phyloP scores from a whole-genome alignment of 83 land plant species.

The Isoetes engelmannii region DNA sequence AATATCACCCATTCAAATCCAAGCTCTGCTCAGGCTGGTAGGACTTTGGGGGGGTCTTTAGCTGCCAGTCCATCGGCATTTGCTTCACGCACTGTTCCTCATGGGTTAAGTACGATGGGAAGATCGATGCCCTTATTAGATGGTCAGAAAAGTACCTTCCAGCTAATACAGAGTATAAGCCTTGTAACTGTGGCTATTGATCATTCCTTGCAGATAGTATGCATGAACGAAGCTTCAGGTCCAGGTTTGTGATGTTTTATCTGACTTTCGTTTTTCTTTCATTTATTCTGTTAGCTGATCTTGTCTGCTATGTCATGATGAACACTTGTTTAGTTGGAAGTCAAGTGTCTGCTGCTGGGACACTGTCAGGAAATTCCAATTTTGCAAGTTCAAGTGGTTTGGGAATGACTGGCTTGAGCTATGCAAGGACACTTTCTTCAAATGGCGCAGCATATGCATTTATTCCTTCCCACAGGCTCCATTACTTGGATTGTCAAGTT shows the following conservation, averaged over 20 bases:
- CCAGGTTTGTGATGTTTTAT: neutral
- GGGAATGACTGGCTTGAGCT: slow-evolving; percentile 48
- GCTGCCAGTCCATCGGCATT: neutral
- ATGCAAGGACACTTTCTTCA: slow-evolving; percentile 65
- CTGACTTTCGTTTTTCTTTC: neutral
- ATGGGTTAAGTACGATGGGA: neutral
- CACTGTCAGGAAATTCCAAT: neutral
- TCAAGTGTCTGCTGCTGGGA: neutral
- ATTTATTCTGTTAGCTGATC: neutral
- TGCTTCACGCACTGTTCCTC: neutral
- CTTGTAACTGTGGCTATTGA: slow-evolving; percentile 66
- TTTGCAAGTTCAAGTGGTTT: slow-evolving; percentile 10
- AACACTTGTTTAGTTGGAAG: neutral
- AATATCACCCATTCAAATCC: neutral
- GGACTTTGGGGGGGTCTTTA: neutral
- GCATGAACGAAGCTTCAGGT: slow-evolving; percentile 17
- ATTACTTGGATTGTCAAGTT: slow-evolving; percentile 44
- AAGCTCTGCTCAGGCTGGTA: neutral
- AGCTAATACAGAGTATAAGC: slow-evolving; percentile 74
- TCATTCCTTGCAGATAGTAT: slow-evolving; percentile 61
- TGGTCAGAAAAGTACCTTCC: slow-evolving; percentile 42
- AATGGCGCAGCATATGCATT: slow-evolving; percentile 58
- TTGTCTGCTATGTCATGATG: neutral
- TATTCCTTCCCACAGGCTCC: slow-evolving; percentile 76
- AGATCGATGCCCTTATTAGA: neutral